Base-by-base conservation (phyloP, 1,139 yeast species). In the Lodderomyces pseudojiufengensis region DNA sequence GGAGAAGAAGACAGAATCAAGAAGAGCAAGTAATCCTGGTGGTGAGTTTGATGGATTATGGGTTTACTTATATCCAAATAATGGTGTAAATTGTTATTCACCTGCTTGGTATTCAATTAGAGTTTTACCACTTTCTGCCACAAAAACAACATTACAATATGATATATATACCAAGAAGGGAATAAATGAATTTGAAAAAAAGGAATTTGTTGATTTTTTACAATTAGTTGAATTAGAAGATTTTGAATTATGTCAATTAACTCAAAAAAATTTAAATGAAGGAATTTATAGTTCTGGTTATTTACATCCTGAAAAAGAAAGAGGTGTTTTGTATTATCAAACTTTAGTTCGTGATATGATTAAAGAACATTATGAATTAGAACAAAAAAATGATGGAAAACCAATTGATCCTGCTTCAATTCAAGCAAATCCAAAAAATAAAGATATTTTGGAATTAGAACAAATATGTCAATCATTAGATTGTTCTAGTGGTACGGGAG, bases 81-180 rank as follows among this genome's bases (percentile, higher is more conserved):
- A 75, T 47, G 82, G 82, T 28, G 55, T 77, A 51, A 77, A 77
- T 55, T 76, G 83, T 50, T 77, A 77, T 51, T 76, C 82, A 0
- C 82, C 82, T 43, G 82, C 82, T 5, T 77, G 80, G 80, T 77
- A 77, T 54, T 70, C 79, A 3, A 76, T 77, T 44, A 61, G 82
- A 49, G 82, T 77, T 3, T 61, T 76, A 42, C 83, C 83, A 26
- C 51, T 70, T 14, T 50, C 68, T 28, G 76, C 81, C 9, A 63
- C 66, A 29, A 76, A 67, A 48, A 77, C 82, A 11, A 61, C 77
- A 23, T 63, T 77, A 47, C 80, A 76, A 50, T 77, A 77, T 49
- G 82, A 77, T 49, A 73, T 77, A 39, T 77, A 70, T 57, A 73
- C 81, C 41, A 77, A 77, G 60, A 76, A 76, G 54, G 83, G 82